These are phyloP conservation scores for Fraxinus nigra DNA, from an alignment of 305 asterid species.

Conservation along the genomic window DNA sequence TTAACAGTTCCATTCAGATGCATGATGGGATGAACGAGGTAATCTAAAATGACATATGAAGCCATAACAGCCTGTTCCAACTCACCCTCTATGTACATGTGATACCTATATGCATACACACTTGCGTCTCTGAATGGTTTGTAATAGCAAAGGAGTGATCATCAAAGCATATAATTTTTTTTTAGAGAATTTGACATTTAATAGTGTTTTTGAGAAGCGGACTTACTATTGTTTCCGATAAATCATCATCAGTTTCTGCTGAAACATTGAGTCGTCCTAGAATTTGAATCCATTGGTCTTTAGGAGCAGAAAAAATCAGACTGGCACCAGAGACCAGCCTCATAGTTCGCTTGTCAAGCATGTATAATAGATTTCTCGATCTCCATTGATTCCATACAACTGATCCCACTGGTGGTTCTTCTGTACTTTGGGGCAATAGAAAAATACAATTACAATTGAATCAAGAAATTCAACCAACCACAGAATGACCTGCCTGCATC, in stretches of 20 bases:
- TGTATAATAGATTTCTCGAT: slow-evolving; percentile 60
- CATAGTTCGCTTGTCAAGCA: slow-evolving; percentile 73
- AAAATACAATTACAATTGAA: background rate
- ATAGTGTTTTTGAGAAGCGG: background rate
- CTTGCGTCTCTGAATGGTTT: background rate
- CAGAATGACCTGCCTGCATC: background rate
- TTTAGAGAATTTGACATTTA: background rate
- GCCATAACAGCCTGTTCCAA: background rate
- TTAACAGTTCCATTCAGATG: background rate
- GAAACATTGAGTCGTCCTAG: slow-evolving; percentile 44
- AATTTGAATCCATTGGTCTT: slow-evolving; percentile 61
- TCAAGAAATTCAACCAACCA: background rate
- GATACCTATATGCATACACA: background rate
- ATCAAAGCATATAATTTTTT: background rate
- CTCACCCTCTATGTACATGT: background rate
- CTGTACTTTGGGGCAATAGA: slow-evolving; percentile 39
- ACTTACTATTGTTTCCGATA: slow-evolving; percentile 60
- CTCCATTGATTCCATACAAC: slow-evolving; percentile 57
- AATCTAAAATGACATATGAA: background rate
- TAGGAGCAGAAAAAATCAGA: slow-evolving; percentile 56
- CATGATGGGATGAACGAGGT: background rate
- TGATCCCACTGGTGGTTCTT: slow-evolving; percentile 45
- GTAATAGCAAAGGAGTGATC: background rate
- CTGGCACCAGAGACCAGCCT: slow-evolving; percentile 79
- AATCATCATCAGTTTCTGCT: slow-evolving; percentile 32